Evolutionary conservation across 2,329 filamentous ascomycete genomes (phyloP), one percentile per base, ranked within the genome.

Genomic region (Immersiporthe knoxdaviesiana): DNA sequence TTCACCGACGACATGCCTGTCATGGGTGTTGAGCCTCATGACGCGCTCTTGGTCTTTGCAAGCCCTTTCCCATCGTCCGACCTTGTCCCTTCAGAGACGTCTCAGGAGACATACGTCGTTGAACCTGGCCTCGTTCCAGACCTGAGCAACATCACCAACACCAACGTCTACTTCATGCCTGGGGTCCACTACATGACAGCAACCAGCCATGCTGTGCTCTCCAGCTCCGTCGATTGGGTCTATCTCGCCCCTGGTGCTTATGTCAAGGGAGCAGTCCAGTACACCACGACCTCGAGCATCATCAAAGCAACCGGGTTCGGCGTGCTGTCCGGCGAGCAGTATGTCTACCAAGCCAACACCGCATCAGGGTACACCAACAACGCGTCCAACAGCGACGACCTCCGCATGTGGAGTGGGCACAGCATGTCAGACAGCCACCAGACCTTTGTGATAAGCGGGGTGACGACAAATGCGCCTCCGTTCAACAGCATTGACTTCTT

Each of bases 181-280:
- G 79, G 79, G 2, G 76, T 78, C 18, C 78, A 80, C 72, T 77
- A 74, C 73, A 69, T 77, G 50, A 70, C 69, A 1, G 58, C 37
- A 41, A 66, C 66, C n/a, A 50, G 66, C 35, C 69, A 70, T 11
- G 27, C 63, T 8, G 52, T 70, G 6, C 66, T 70, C 12, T 66
- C 66, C 1, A 30, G 58, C 21, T 68, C 63, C 1, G 67, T 68
- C 16, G 52, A 72, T 30, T 80, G 77, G 72, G 74, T 76, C 2
- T 75, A 78, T 59, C 63, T 78, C 10, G 76, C 73, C 27, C 74
- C 72, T 39, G 79, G 79, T 0, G 77, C 79, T 14, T 80, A 79
- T 65, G 76, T 80, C 68, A 81, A 81, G 69, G 79, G 78, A 0
- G 79, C 79, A 0, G 72, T 81, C 37, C 66, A 80, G 69, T 81